Base-by-base conservation (phyloP, 2,329 filamentous ascomycete genomes). In the Aspergillus viridinutans region DNA sequence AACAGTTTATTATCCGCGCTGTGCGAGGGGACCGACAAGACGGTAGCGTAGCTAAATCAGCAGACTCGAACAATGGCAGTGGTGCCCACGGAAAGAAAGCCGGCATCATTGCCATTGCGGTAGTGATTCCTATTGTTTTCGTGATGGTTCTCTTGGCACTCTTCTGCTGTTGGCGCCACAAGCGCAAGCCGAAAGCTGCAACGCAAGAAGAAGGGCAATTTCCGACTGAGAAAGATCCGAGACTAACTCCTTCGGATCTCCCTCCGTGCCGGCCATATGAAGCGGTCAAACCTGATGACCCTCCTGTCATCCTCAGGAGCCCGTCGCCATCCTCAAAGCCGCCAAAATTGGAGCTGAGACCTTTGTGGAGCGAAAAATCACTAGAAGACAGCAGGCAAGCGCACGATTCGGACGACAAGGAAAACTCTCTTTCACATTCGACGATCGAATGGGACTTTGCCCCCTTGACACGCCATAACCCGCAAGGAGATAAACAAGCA, bases 1-100 rank as follows among this genome's bases (percentile, higher is more conserved):
- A 79, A 54, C 65, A 67, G 2, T 80, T 84, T 56, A 72, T 70
- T 1, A 73, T 84, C 6, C 67, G 69, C 49, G 58, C 71, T 21
- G 61, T 69, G 9, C 62, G 64, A 29, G 60, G 61, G 7, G 62
- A 58, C 3, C 59, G 64, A 21, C 53, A 57, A 23, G 56, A 59
- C 14, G 23, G 52, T 9, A 53, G 28, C 45, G 64, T 61, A 28
- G 59, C 57, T 2, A 58, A 63, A 6, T 60, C 63, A 26, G 58
- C 65, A n/a, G 54, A 62, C 45, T 53, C 67, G 21, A 57, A 59
- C 6, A 61, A 59, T 8, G 52, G 58, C 43, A 38, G 56, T 8
- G 60, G 52, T n/a, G 58, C 52, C 10, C 61, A 65, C 40, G 61
- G 61, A 38, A 69, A 64, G 52, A 75, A 73, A 61, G 71, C 71